Evolutionary conservation across 805 yeast species (phyloP), one percentile per base, ranked within the genome.

Genomic region (Yarrowia divulgata): DNA sequence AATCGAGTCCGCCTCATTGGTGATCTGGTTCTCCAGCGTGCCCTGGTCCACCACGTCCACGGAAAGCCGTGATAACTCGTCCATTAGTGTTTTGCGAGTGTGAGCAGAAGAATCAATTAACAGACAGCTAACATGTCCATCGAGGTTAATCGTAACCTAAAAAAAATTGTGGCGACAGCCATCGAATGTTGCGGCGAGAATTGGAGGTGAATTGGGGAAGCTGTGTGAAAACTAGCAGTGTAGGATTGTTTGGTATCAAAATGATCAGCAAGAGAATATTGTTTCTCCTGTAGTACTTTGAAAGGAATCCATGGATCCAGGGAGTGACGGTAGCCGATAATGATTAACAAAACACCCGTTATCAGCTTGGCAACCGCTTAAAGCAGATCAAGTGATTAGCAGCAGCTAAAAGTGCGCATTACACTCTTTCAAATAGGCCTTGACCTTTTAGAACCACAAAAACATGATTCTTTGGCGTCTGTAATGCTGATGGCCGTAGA

Each of bases 31-130:
- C 74, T 93, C 99, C n/a, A 94, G 78, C 9, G 88, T 87, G 67
- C 85, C 87, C 77, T 95, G 98, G 73, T 90, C 93, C 70, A 92
- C 87, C 3, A 91, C 80, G 73, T 82, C 82, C 37, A 90, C 87
- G 0, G 86, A 88, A 23, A 85, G 73, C 2, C 79, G 75, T 29
- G 77, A 75, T 42, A 84, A 74, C 0, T 77, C 74, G 18, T 72
- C 68, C 68, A 63, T 63, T 23, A 8, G 34, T n/a, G 37, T 35
- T 16, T 35, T 3, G 3, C 18, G 9, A 49, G 23, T 8, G 23
- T 8, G 7, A n/a, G 6, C 23, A 9, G 19, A 16, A 14, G 35
- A 23, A 48, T 48, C 7, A 48, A 48, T 29, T 29, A 14, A 12
- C 50, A 58, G 64, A 42, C 42, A 23, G 18, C 13, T 1, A 1